A percentile compares a stretch with the other conserved stretches of the same genome.
Conservation (phyloP, 2,329 filamentous ascomycete genomes). For the Epichloe gansuensis region DNA sequence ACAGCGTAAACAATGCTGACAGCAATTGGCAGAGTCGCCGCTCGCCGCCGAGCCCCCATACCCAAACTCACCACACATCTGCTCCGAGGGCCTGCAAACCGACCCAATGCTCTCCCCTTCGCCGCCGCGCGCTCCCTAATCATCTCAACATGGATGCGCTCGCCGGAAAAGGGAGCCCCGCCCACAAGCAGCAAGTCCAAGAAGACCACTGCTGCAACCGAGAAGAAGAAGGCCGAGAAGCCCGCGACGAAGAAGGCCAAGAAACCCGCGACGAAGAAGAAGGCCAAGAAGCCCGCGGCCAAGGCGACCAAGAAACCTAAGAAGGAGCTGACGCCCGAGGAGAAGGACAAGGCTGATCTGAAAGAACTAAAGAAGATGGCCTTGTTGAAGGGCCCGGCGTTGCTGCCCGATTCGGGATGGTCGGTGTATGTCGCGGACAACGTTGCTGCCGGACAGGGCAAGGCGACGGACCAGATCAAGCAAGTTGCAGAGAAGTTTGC, state of each 20-base stretch:
- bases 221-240: slow-evolving; percentile 30
- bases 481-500: slow-evolving; percentile 24
- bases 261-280: slow-evolving; percentile 24
- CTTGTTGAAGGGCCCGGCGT: slow-evolving; percentile 26
- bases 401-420: slow-evolving; percentile 23
- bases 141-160: slow-evolving; percentile 16
- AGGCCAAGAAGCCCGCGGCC: slow-evolving; percentile 39
- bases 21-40: slow-evolving; percentile 25
- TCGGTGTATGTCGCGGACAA: slow-evolving; percentile 24
- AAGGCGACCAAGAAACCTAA: slow-evolving; percentile 37
- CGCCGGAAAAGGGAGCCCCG: slow-evolving; percentile 13
- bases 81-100: not conserved
- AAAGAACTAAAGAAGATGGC: slow-evolving; percentile 27
- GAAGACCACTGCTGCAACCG: slow-evolving; percentile 7
- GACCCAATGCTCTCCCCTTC: slow-evolving; percentile 4
- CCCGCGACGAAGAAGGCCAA: slow-evolving; percentile 25
- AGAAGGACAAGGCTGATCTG: slow-evolving; percentile 22
- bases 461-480: slow-evolving; percentile 13
- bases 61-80: slow-evolving; percentile 9
- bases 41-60: slow-evolving; percentile 23
- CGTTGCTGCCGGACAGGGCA: slow-evolving; percentile 7
- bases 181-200: slow-evolving; percentile 9
- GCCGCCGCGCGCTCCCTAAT: slow-evolving; percentile 13
- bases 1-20: slow-evolving; percentile 25
- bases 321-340: slow-evolving; percentile 25